Base-by-base conservation (phyloP, 2,329 filamentous ascomycete species). In the Neoscytalidium dimidiatum region DNA sequence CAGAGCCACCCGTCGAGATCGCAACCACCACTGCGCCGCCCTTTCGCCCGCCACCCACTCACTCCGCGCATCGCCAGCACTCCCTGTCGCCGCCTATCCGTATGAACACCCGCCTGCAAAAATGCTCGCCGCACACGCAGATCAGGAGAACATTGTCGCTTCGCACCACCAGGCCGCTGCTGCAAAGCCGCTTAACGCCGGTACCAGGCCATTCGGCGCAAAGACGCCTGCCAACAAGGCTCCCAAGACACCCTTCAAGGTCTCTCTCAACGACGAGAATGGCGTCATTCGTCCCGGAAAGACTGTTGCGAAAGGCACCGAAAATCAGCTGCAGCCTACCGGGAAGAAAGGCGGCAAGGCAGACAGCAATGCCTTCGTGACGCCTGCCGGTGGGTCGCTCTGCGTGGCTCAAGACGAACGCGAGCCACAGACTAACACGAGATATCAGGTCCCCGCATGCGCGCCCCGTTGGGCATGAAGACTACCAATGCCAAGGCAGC, bases 401-500 rank as follows among this genome's bases (percentile, higher is more conserved):
- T 6, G 38, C 35, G 28, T n/a, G 23, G 14, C 26, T 41, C 53
- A 2, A 13, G 21, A 13, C 3, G 13, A 9, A 21, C 26, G 13
- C 19, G 41, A 31, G 21, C 19, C 41, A 23, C 17, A 48, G 21
- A 17, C 44, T 64, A 48, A 44, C 17, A 21, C 8, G 14, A 41
- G 49, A 56, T 3, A 48, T 41, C 67, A 89, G 88, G 84, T 64
- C 85, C 89, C 58, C 87, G 88, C 66, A 89, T 83, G 66, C 88
- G 94, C 72, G 93, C 94, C 41, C 91, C 92, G 13, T 82, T 99
- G 53, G 94, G 94, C 35, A 90, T 92, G 83, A 99, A 99, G 79
- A 98, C 94, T 1, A 98, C 95, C 61, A 99, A 99, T 77, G 92
- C 92, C 62, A 98, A 96, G 82, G 86, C 89, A 66, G 87, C 83